Base-by-base conservation (phyloP, 2,329 filamentous ascomycete genomes). In the Aspergillus aculeatus region DNA sequence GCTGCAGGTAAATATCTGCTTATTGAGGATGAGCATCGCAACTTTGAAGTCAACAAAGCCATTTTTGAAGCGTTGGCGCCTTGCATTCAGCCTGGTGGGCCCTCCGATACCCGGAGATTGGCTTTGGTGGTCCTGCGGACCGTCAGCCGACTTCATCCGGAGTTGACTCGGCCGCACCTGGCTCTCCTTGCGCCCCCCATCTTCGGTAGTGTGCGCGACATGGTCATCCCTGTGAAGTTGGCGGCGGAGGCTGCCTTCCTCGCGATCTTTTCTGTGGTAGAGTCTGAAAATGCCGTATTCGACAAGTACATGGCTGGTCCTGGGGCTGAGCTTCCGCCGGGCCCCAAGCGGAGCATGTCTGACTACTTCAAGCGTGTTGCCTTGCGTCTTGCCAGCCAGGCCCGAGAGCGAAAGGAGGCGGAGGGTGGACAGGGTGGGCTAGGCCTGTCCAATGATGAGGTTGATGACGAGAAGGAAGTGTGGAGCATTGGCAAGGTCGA, bases 331-430 rank as follows among this genome's bases (percentile, higher is more conserved):
- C 77, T 97, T 60, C 82, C 87, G 9, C 78, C 90, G 0, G 89
- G 86, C 47, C 87, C 87, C 19, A 95, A 96, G 83, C 85, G 94
- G 67, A 92, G 89, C 74, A 97, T 99, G 89, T 85, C 88, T 60
- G 95, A 99, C 75, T 99, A 99, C 79, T 98, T 98, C 80, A 96
- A 96, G 83, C 84, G 95, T 47, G 91, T 99, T 64, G 92, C 92
- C 1, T 76, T 94, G 70, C 86, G 93, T 67, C 79, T 98, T 21
- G 94, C 90, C n/a, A 85, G 82, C 19, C 95, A 98, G 75, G 92
- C 91, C 1, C 85, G 92, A 63, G 95, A 99, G 79, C 85, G 95
- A 68, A 90, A 86, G 71, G 93, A 96, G 67, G 95, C 95, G 0
- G 93, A 97, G 73, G 94, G 93, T 62, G 95, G 94, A 7, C 85